Evolutionary conservation across 2,329 filamentous ascomycete genomes (phyloP), one percentile per base, ranked within the genome.

Genomic region (Fusarium sp.): DNA sequence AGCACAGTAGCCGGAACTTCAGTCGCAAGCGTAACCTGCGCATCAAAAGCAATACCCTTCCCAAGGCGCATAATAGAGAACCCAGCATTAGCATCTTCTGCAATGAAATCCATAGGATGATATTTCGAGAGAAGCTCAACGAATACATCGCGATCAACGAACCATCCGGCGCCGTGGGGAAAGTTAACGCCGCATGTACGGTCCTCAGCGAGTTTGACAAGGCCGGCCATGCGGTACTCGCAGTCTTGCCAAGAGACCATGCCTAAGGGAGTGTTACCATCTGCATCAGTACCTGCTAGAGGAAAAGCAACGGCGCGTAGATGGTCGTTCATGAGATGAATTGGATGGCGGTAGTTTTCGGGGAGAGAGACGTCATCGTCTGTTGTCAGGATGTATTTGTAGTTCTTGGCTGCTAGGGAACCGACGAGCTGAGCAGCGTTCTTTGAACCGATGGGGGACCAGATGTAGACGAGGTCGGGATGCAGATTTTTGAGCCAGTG

Each of bases 181-280:
- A 63, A 63, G 42, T 63, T 63, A 10, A 63, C 60, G 0, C 60
- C 55, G 1, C 60, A 63, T 12, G 60, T 63, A 5, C 55, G 41
- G 7, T 63, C 27, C 18, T 63, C 60, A 16, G 60, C 60, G 18
- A 63, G 55, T 11, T 63, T 63, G 16, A 58, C 58, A 1, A 63
- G 25, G 2, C 60, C 60, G 7, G 60, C 60, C 55, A 63, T 63
- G 0, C 60, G 60, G 18, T 63, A 63, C 21, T 63, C 60, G 1
- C 60, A 63, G 1, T 63, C 60, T 18, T 63, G 60, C 60, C 60
- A 63, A 0, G 60, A 63, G 19, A 63, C 60, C 60, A 63, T 63
- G 1, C 60, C 60, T 1, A 63, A 23, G 0, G 60, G 42, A 1
- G 9, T 27, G 4, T 63, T 48, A 0, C 55, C 60, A 5, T 42